Base-by-base conservation (phyloP, 257 asterid species). In the Salvia splendens region DNA sequence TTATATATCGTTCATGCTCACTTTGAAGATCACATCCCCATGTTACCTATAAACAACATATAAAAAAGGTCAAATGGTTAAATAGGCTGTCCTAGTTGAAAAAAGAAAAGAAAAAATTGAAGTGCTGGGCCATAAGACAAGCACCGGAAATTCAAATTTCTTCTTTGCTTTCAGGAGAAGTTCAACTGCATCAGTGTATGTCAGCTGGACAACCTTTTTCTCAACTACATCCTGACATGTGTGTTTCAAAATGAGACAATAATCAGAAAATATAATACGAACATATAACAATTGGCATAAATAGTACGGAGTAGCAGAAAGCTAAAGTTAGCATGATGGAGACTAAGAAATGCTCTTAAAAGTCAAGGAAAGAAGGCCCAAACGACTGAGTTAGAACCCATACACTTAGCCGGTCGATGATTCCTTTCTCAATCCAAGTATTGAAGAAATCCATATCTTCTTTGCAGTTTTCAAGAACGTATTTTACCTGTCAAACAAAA, bases 21-120 rank as follows among this genome's bases (percentile, higher is more conserved):
- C 98, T 94, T 83, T 94, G 99, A 84, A 94, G 84, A 80, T 94
- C 99, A 79, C 97, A 87, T 77, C 99, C 98, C 99, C 99, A 94
- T 57, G 83, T 81, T 68, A 94, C 96, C 98, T 94, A 80, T 58
- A 43, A 77, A 3, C 60, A 71, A 67, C 74, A 52, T 62, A 70
- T 24, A 24, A 0, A 24, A 24, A 24, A 24, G 30, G 30, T 24
- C 30, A 24, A 24, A 24, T 24, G 2, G 30, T 41, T 7, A 32
- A 45, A 65, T 32, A 46, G 41, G 11, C 36, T 43, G 36, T 50
- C 55, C 70, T 43, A 61, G 20, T 61, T 43, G 11, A 33, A 0
- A 41, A 57, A 64, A 58, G 30, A 51, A 42, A 40, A 41, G 10
- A 2, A 5, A 40, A 41, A 17, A 45, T 11, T 14, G 54, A n/a